Conservation (phyloP, 2,329 filamentous ascomycete genomes). For the Endothia cerciana region DNA sequence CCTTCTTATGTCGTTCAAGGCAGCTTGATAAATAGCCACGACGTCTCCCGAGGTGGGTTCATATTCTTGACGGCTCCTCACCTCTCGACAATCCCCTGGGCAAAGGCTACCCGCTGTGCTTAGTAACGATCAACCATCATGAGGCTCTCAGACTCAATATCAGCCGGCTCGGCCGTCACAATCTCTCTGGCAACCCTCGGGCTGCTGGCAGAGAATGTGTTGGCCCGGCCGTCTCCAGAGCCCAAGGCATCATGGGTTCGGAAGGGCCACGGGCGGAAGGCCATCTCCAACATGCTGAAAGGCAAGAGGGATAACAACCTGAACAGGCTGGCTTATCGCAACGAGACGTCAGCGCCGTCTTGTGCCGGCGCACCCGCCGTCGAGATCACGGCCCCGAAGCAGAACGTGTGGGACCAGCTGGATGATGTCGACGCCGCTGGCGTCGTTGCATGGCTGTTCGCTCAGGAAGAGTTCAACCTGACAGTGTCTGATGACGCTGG, state of each 20-base stretch:
- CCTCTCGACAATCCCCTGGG: neutral
- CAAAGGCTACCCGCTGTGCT: slow-evolving; percentile 1
- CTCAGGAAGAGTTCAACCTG: slow-evolving; percentile 45
- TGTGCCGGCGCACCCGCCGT: slow-evolving; percentile 31
- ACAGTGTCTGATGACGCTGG: slow-evolving; percentile 40
- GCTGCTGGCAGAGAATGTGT: slow-evolving; percentile 32
- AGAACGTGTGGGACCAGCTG: slow-evolving; percentile 47
- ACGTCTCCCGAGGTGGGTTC: neutral
- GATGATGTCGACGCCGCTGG: slow-evolving; percentile 43
- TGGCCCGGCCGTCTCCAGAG: slow-evolving; percentile 33
- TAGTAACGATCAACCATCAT: slow-evolving; percentile 10
- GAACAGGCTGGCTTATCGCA: neutral
- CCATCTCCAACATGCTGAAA: slow-evolving; percentile 34
- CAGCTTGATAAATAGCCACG: neutral
- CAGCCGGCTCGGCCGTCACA: slow-evolving; percentile 15
- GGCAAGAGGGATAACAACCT: slow-evolving; percentile 28
- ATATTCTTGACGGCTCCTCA: neutral
- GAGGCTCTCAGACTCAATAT: slow-evolving; percentile 3
- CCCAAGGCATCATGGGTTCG: slow-evolving; percentile 35
- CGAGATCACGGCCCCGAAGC: slow-evolving; percentile 42
- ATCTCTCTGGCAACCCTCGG: slow-evolving; percentile 26
- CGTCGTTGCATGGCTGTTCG: slow-evolving; percentile 45
- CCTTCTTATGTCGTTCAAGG: neutral
- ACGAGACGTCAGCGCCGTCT: slow-evolving; percentile 23
- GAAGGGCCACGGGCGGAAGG: slow-evolving; percentile 34